These are phyloP conservation scores for Sclerotiophoma versabilis DNA, from an alignment of 2,329 filamentous ascomycete species.

Conservation along the genomic window DNA sequence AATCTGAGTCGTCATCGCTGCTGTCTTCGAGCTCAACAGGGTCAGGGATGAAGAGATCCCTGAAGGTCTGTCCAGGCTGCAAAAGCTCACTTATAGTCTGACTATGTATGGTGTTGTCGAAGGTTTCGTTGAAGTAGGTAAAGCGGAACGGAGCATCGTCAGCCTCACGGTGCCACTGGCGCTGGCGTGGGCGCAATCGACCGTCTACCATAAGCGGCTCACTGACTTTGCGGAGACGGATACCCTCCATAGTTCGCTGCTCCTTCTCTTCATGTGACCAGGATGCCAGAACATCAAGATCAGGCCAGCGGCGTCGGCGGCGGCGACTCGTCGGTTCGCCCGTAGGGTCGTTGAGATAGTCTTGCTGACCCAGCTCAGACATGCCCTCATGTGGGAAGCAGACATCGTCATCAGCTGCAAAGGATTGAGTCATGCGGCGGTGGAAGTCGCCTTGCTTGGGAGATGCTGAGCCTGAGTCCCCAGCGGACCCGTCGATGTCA, in stretches of 20 bases:
- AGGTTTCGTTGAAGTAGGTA: constrained; percentile 98
- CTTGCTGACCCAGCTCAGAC: constrained; percentile 83
- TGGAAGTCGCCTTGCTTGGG: constrained; percentile 38
- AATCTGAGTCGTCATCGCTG: constrained; percentile 69
- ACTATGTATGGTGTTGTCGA: constrained; percentile 94
- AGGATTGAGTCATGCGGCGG: constrained; percentile 56
- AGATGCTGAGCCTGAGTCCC: constrained; percentile 45
- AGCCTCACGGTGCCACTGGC: constrained; percentile 84
- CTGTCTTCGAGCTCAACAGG: constrained; percentile 70
- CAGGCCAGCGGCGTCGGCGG: constrained; percentile 76
- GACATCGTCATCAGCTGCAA: constrained; percentile 79
- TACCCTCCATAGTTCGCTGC: constrained; percentile 75
- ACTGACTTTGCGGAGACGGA: constrained; percentile 87
- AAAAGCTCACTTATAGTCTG: constrained; percentile 93
- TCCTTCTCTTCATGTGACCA: constrained; percentile 94
- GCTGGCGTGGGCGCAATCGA: constrained; percentile 77
- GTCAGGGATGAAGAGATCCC: constrained; percentile 89
- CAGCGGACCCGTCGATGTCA: constrained; percentile 63
- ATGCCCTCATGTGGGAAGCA: constrained; percentile 84
- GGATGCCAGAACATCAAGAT: constrained; percentile 81
- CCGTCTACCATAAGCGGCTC: constrained; percentile 94
- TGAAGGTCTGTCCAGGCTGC: constrained; percentile 83
- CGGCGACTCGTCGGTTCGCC: constrained; percentile 53
- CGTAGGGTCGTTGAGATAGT: constrained; percentile 60
- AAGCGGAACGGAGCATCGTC: constrained; percentile 94